Base-by-base conservation (phyloP, 78 protist genomes). In the Neovahlkampfia damariscottae region DNA sequence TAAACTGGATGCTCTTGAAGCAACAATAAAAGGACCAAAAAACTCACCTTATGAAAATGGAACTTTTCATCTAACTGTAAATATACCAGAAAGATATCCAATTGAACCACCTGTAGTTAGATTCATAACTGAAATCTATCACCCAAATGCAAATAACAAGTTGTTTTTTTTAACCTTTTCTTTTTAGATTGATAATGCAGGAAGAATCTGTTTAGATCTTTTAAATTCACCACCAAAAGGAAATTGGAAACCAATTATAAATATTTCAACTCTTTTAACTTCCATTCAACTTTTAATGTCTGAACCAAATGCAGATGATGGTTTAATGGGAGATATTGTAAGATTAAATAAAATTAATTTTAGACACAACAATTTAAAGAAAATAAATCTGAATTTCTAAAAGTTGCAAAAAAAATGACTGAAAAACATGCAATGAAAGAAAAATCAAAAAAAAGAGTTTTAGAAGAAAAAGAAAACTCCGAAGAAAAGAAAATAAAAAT, bases 141-240 rank as follows among this genome's bases (percentile, higher is more conserved):
- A 95, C 73, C 85, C 90, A 34, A 95, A 95, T 79, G n/a, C n/a
- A n/a, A n/a, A n/a, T n/a, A n/a, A n/a, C n/a, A n/a, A n/a, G n/a
- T n/a, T n/a, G n/a, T n/a, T n/a, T n/a, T n/a, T n/a, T n/a, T n/a
- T n/a, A n/a, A n/a, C n/a, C n/a, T n/a, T n/a, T n/a, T n/a, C n/a
- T n/a, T n/a, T n/a, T n/a, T n/a, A n/a, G n/a, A 88, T 95, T 59
- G 81, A 84, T 77, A 10, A 9, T 8, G 81, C 82, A 37, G 98
- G 98, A 8, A 35, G 41, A 40, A 90, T 95, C 28, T 95, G 98
- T 80, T 70, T 95, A 4, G 98, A 95, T 70, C 91, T 95, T 27
- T 84, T 95, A 19, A 50, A 50, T 19, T 19, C 34, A 19, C 62
- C 62, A n/a, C 62, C 62, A 50, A 50, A 50, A 19, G 62, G 62